phyloP scores from a whole-genome alignment of 306 rosid genomes.

The Vicia villosa region DNA sequence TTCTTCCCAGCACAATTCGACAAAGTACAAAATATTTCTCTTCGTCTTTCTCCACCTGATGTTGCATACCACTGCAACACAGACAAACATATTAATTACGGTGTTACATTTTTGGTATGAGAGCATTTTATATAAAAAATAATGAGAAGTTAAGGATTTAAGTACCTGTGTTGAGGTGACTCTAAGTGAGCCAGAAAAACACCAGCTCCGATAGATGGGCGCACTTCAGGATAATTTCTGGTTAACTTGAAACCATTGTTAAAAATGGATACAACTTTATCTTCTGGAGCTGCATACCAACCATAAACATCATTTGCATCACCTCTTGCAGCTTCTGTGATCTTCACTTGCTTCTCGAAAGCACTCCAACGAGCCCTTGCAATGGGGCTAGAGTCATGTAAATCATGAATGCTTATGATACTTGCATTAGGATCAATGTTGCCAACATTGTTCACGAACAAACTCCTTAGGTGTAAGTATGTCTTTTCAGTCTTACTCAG shows the following conservation, averaged over 20 bases:
- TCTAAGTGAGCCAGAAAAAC: conserved; percentile 46
- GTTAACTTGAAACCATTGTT: conserved; percentile 54
- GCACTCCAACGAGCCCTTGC: conserved; percentile 45
- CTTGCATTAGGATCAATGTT: conserved; percentile 35
- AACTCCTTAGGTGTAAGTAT: conserved; percentile 26
- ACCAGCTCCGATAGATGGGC: conserved; percentile 39
- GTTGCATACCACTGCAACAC: conserved; percentile 48
- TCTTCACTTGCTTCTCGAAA: conserved; percentile 45
- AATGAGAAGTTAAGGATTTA: no score
- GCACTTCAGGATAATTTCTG: conserved; percentile 25
- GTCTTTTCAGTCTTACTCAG: conserved; percentile 39
- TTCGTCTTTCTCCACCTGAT: conserved; percentile 45
- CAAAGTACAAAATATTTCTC: conserved; percentile 60
- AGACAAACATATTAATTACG: not conserved
- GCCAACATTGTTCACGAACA: conserved; percentile 41
- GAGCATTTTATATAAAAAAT: no score
- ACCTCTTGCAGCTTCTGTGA: conserved; percentile 48
- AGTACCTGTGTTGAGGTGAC: conserved; percentile 48
- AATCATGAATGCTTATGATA: conserved; percentile 51
- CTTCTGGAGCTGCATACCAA: conserved; percentile 54
- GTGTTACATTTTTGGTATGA: no score
- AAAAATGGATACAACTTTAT: conserved; percentile 42
- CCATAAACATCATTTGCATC: conserved; percentile 52
- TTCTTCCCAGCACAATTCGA: conserved; percentile 59
- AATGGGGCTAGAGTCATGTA: conserved; percentile 35